Conservation (phyloP, 164 flowering plant genomes). For the Chimonanthus praecox region DNA sequence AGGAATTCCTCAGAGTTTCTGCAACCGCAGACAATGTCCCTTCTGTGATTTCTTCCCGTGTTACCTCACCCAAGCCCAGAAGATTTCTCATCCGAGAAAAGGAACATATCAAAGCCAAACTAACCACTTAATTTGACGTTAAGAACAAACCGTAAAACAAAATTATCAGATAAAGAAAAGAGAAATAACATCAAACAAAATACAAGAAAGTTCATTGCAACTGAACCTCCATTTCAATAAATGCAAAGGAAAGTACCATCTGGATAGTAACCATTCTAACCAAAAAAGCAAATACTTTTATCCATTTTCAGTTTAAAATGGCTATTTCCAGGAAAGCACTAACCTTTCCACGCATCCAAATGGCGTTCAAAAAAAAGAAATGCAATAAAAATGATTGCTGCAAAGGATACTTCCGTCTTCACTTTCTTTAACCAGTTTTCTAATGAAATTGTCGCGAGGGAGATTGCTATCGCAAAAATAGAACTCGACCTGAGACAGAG, state of each 20-base stretch:
- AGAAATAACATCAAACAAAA: too few relatives aligned
- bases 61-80: slow-evolving; percentile 56
- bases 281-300: too few relatives aligned
- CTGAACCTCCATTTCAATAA: too few relatives aligned
- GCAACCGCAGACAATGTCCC: slow-evolving; percentile 72
- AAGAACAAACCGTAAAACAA: slow-evolving; percentile 20
- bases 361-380: not conserved
- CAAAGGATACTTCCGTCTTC: slow-evolving; percentile 88
- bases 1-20: slow-evolving; percentile 53
- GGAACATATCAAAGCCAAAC: slow-evolving; percentile 83
- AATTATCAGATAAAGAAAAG: not conserved
- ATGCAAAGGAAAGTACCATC: too few relatives aligned
- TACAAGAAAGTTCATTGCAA: too few relatives aligned
- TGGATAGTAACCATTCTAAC: too few relatives aligned
- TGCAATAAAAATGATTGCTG: not conserved
- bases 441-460: slow-evolving; percentile 70
- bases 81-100: slow-evolving; percentile 78
- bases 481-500: slow-evolving; percentile 65
- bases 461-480: slow-evolving; percentile 95
- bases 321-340: not conserved
- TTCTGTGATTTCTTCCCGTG: slow-evolving; percentile 53
- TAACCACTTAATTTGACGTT: slow-evolving; percentile 57
- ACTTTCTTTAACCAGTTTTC: slow-evolving; percentile 48
- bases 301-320: too few relatives aligned
- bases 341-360: not conserved